Evolutionary conservation across 495 filamentous ascomycete genomes (phyloP).

Genomic region (Annulohypoxylon maeteangense): DNA sequence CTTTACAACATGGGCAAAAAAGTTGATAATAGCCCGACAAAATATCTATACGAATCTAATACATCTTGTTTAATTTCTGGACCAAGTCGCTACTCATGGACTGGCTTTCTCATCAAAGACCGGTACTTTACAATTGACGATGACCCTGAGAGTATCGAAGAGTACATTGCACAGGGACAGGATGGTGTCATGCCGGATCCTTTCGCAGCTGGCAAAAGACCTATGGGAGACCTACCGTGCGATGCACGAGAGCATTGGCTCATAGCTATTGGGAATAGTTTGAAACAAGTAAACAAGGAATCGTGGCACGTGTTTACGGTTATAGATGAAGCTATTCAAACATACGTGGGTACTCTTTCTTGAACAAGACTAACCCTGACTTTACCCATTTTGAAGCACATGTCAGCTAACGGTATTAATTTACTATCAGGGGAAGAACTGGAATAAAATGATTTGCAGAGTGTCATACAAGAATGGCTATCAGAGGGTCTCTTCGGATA

Average conservation of each 20-base stretch:
- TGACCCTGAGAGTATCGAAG: not conserved
- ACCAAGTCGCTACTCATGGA: conserved; percentile 3
- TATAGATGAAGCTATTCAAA: not conserved
- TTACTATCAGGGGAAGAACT: not conserved
- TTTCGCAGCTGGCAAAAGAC: conserved; percentile 12
- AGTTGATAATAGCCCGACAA: conserved; percentile 3
- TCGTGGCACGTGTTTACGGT: not conserved
- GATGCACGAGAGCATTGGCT: conserved; percentile 20
- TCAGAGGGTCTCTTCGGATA: not conserved
- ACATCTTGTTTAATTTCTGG: conserved; percentile 17
- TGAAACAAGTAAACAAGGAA: conserved; percentile 1
- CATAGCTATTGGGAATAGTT: not conserved
- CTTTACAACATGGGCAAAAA: conserved; percentile 15
- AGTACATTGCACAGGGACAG: not conserved
- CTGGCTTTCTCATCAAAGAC: conserved; percentile 21
- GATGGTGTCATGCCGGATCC: not conserved
- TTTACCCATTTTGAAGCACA: not conserved
- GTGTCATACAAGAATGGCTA: not conserved
- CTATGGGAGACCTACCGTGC: not conserved
- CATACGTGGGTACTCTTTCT: conserved; percentile 6
- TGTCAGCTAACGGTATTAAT: not conserved
- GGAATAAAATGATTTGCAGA: not conserved
- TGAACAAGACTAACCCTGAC: not conserved
- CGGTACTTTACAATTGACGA: conserved; percentile 11
- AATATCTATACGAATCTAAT: conserved; percentile 20